A percentile compares a stretch with the other conserved stretches of the same genome.
phyloP scores from a whole-genome alignment of 116 monocot species.

The Phalaenopsis hybrid region DNA sequence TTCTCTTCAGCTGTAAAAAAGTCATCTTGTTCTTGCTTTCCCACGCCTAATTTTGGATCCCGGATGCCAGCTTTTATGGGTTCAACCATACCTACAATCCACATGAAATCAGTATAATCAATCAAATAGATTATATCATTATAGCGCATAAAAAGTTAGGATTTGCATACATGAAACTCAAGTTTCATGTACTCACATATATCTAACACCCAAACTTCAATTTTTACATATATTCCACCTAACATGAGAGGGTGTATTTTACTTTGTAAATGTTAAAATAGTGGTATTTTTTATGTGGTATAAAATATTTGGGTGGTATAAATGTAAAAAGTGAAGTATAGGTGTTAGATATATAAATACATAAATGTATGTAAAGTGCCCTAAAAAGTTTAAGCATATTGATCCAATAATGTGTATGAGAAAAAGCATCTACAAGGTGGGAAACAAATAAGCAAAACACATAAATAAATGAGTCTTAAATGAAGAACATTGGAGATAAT shows the following conservation, averaged over 20 bases:
- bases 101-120: neutral
- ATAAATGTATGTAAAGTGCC: no score
- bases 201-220: no score
- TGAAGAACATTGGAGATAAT: neutral
- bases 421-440: neutral
- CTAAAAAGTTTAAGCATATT: neutral
- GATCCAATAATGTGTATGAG: neutral
- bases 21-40: conserved; percentile 98
- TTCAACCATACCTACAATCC: conserved; percentile 72
- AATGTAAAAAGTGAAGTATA: no score
- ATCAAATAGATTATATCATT: neutral
- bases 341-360: no score
- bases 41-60: conserved; percentile 90
- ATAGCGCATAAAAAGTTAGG: no score
- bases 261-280: no score
- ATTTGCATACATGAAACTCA: no score
- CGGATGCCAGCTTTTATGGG: conserved; percentile 92
- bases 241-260: no score
- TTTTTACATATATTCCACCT: no score
- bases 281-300: no score
- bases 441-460: neutral
- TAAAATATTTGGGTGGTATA: no score
- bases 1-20: conserved; percentile 95
- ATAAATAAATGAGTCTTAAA: neutral
- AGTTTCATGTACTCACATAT: no score